Percentiles rank a stretch among this genome's conserved stretches.
Conservation (phyloP, 768 basidiomycete species). For the Gyrodon lividus region DNA sequence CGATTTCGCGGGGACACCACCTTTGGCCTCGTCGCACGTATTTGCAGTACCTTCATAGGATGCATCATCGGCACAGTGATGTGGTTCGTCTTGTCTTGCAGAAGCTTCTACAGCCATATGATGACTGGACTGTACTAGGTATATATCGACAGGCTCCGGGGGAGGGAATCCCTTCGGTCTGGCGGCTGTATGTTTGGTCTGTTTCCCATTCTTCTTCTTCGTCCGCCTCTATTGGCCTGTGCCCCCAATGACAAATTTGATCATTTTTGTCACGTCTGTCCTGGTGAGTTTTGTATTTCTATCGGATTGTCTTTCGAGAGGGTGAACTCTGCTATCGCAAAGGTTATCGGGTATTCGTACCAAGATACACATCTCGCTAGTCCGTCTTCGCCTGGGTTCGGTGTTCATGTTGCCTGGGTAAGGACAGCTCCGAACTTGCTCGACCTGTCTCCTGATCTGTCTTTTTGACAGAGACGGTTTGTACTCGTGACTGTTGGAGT, state of each 20-base stretch:
- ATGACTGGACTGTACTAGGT: conserved; percentile 41
- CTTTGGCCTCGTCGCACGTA: conserved; percentile 60
- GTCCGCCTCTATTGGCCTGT: conserved; percentile 73
- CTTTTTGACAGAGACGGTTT: conserved; percentile 52
- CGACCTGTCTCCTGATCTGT: neutral
- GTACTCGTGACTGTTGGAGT: conserved; percentile 72
- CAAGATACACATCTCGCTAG: conserved; percentile 50
- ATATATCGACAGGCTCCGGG: conserved; percentile 63
- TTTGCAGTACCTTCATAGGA: conserved; percentile 65
- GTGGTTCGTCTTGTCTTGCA: conserved; percentile 47
- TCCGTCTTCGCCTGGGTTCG: conserved; percentile 56
- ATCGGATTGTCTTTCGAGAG: neutral
- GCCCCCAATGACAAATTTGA: conserved; percentile 67
- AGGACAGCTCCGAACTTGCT: conserved; percentile 6
- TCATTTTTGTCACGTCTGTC: conserved; percentile 61
- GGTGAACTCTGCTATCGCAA: neutral
- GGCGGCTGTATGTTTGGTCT: conserved; percentile 63
- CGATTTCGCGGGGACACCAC: conserved; percentile 77
- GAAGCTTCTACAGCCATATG: neutral
- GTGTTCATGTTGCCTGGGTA: conserved; percentile 73
- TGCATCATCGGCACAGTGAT: conserved; percentile 60
- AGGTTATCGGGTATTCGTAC: conserved; percentile 78
- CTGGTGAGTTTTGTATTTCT: conserved; percentile 44
- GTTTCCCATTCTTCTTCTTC: conserved; percentile 72
- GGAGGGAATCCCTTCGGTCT: conserved; percentile 67